A percentile compares a stretch with the other conserved stretches of the same genome.
Evolutionary conservation across 2,329 filamentous ascomycete genomes (phyloP).

Genomic region (Fusarium subtropicale): DNA sequence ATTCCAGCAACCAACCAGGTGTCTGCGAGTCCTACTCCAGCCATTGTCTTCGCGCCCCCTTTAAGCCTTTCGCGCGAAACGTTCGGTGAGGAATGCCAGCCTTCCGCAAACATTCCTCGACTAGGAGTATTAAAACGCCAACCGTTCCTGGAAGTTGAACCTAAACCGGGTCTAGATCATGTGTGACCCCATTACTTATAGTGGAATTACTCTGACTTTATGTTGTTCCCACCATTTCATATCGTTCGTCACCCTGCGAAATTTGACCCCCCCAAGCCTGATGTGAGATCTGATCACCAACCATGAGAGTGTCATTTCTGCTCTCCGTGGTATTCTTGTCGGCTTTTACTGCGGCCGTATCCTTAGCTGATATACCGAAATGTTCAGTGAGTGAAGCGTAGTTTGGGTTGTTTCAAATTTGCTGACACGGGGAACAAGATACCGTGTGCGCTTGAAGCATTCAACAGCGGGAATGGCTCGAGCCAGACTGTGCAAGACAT

Average conservation of each 20-base stretch:
- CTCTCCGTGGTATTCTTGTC: background rate
- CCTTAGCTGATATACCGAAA: background rate
- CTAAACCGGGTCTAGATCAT: background rate
- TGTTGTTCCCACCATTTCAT: background rate
- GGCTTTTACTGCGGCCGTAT: background rate
- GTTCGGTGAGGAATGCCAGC: background rate
- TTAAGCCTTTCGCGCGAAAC: background rate
- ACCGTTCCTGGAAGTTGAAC: background rate
- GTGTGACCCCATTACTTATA: too few species aligned
- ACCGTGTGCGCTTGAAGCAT: background rate
- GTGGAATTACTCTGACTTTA: background rate
- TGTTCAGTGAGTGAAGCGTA: background rate
- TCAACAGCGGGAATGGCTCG: background rate
- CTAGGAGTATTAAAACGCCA: background rate
- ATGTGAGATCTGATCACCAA: background rate
- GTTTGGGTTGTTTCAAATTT: background rate
- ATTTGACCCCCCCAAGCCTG: background rate
- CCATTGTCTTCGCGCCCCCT: background rate
- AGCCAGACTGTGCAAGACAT: background rate
- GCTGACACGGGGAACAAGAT: background rate
- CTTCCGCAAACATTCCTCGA: background rate
- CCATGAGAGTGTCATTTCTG: background rate
- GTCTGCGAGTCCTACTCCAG: background rate
- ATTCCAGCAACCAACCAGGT: background rate
- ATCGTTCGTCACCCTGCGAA: background rate